phyloP scores from a whole-genome alignment of 306 rosid genomes.

The Aeschynomene evenia region DNA sequence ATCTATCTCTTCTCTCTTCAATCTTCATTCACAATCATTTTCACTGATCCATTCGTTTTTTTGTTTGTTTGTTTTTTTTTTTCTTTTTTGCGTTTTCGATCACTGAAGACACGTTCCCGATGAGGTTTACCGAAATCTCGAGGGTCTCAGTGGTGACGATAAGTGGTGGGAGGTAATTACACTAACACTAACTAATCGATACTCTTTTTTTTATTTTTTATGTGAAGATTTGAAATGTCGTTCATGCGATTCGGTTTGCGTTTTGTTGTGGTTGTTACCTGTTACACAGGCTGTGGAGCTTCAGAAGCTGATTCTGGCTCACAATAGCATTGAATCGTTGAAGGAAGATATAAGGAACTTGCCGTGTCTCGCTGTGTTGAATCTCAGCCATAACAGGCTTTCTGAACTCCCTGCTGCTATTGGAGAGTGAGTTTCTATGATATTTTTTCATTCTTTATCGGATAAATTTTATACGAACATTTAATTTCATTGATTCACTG shows the following conservation, averaged over 20 bases:
- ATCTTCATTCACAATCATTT: not conserved
- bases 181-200: too few relatives aligned
- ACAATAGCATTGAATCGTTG: slow-evolving; percentile 61
- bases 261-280: not conserved
- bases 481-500: too few relatives aligned
- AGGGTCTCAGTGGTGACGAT: slow-evolving; percentile 61
- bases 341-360: slow-evolving; percentile 74
- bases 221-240: not conserved
- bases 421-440: slow-evolving; percentile 75
- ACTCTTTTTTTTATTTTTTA: not conserved
- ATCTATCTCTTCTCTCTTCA: not conserved
- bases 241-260: not conserved
- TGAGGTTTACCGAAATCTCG: slow-evolving; percentile 73
- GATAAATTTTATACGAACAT: too few relatives aligned
- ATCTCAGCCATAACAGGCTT: slow-evolving; percentile 81
- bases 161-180: slow-evolving; percentile 98
- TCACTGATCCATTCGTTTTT: not conserved
- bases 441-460: not conserved
- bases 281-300: slow-evolving; percentile 76
- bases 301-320: slow-evolving; percentile 84
- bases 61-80: too few relatives aligned
- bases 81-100: too few relatives aligned
- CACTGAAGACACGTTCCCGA: slow-evolving; percentile 65
- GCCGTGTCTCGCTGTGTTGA: slow-evolving; percentile 61
- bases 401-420: slow-evolving; percentile 75